A percentile compares a stretch with the other conserved stretches of the same genome.
These are phyloP conservation scores for Pythium guiyangense DNA, from an alignment of 352 stramenopile genomes.

Conservation along the genomic window DNA sequence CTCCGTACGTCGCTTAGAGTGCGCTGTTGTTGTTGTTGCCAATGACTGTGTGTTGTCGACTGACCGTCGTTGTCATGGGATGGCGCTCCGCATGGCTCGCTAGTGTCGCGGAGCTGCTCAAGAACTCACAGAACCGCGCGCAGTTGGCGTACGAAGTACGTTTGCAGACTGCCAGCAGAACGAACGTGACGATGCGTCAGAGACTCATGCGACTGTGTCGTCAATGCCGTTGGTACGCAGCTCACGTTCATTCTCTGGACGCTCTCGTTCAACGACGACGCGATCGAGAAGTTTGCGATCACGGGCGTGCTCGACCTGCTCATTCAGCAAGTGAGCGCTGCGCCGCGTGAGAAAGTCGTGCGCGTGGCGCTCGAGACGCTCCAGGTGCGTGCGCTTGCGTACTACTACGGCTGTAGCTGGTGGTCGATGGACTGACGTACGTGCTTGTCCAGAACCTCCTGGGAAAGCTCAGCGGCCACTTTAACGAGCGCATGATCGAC, in stretches of 20 bases:
- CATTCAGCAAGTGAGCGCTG: conserved; percentile 86
- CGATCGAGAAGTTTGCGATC: conserved; percentile 72
- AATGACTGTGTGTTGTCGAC: not conserved
- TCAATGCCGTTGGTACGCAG: conserved; percentile 24
- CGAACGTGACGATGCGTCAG: not conserved
- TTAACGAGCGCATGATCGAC: conserved; percentile 95
- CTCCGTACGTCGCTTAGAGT: conserved; percentile 68
- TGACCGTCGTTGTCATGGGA: not conserved
- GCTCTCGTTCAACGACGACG: conserved; percentile 89
- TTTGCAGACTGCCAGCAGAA: not conserved
- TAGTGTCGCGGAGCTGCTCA: conserved; percentile 62
- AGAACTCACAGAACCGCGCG: conserved; percentile 77
- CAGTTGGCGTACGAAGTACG: conserved; percentile 94
- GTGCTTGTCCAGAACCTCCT: conserved; percentile 64
- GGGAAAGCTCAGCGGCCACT: conserved; percentile 74
- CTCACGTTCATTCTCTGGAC: conserved; percentile 97
- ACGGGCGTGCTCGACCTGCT: conserved; percentile 62
- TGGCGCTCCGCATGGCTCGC: conserved; percentile 17
- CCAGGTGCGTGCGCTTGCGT: conserved; percentile 32
- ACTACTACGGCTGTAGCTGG: too few species aligned
- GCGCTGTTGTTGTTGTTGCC: too few species aligned
- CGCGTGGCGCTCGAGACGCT: conserved; percentile 93
- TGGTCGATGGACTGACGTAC: not conserved
- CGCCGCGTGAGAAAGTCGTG: conserved; percentile 96
- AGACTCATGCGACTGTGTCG: not conserved